Conservation (phyloP, 2,329 filamentous ascomycete species). For the Fusarium azukiicola region DNA sequence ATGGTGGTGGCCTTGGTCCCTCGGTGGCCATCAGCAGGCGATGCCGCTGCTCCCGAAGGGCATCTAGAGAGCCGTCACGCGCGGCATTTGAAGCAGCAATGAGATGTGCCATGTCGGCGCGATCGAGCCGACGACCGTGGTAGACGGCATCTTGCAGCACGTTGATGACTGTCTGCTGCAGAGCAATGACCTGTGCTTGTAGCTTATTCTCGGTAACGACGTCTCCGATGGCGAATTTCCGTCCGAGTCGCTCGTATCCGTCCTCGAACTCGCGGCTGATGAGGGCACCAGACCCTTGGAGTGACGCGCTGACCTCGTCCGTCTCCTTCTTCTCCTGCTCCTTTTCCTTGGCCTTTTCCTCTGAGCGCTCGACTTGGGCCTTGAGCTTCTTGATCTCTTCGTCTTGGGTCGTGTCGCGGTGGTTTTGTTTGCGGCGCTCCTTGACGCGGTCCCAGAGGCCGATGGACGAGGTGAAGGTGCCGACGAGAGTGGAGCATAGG, state of each 20-base stretch:
- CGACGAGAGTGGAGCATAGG: constrained; percentile 52
- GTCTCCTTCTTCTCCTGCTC: constrained; percentile 8
- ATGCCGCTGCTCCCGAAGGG: constrained; percentile 49
- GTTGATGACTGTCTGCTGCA: constrained; percentile 53
- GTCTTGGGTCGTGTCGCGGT: constrained; percentile 51
- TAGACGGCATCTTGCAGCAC: constrained; percentile 51
- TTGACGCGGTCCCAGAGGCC: constrained; percentile 54
- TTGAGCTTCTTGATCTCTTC: constrained; percentile 53
- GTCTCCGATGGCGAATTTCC: constrained; percentile 50
- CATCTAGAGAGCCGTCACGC: constrained; percentile 46
- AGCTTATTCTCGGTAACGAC: constrained; percentile 52
- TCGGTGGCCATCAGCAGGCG: constrained; percentile 40
- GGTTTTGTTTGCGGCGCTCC: constrained; percentile 47
- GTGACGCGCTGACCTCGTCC: constrained; percentile 48
- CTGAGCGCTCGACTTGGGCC: constrained; percentile 41
- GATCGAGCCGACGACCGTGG: constrained; percentile 47
- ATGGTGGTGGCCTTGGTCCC: constrained; percentile 35
- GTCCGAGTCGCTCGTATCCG: constrained; percentile 48
- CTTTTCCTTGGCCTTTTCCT: constrained; percentile 17
- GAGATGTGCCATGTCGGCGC: constrained; percentile 49
- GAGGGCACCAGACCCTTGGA: constrained; percentile 48
- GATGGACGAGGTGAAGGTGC: constrained; percentile 53
- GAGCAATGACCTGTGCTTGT: constrained; percentile 51
- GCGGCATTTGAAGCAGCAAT: constrained; percentile 51
- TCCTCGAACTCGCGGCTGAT: constrained; percentile 53